Percentiles rank a stretch among this genome's conserved stretches.
phyloP scores from a whole-genome alignment of 164 flowering plant genomes.

The Piper longum region DNA sequence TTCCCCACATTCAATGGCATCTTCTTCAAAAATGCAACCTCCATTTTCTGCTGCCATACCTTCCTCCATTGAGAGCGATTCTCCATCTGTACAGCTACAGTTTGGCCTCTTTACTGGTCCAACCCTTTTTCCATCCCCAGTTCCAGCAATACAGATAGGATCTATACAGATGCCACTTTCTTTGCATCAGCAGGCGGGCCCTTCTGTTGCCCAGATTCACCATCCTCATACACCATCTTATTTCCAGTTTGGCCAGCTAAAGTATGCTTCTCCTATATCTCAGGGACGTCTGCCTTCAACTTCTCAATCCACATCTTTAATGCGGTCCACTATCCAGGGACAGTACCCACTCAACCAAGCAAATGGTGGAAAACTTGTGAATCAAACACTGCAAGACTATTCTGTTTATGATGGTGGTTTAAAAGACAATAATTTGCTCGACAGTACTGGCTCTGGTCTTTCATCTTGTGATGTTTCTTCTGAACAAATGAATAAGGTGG shows the following conservation, averaged over 20 bases:
- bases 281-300: conserved; percentile 64
- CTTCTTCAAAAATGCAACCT: conserved; percentile 16
- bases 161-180: conserved; percentile 98
- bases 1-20: conserved; percentile 11
- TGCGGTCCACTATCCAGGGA: conserved; percentile 43
- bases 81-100: conserved; percentile 70
- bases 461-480: conserved; percentile 21
- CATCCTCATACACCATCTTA: conserved; percentile 60
- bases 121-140: conserved; percentile 78
- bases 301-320: conserved; percentile 53
- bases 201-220: conserved; percentile 56
- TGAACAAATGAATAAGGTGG: conserved; percentile 10
- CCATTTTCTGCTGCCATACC: conserved; percentile 24
- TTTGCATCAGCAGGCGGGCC: conserved; percentile 63
- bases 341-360: conserved; percentile 36
- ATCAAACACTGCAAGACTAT: conserved; percentile 23
- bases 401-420: conserved; percentile 9
- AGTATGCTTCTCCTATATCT: conserved; percentile 62
- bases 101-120: conserved; percentile 94
- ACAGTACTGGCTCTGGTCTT: conserved; percentile 16
- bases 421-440: conserved; percentile 17
- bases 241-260: conserved; percentile 87
- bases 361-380: conserved; percentile 20
- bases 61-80: conserved; percentile 34
- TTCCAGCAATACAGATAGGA: conserved; percentile 96